phyloP scores from a whole-genome alignment of 352 stramenopile species.

The Pythium oligandrum region DNA sequence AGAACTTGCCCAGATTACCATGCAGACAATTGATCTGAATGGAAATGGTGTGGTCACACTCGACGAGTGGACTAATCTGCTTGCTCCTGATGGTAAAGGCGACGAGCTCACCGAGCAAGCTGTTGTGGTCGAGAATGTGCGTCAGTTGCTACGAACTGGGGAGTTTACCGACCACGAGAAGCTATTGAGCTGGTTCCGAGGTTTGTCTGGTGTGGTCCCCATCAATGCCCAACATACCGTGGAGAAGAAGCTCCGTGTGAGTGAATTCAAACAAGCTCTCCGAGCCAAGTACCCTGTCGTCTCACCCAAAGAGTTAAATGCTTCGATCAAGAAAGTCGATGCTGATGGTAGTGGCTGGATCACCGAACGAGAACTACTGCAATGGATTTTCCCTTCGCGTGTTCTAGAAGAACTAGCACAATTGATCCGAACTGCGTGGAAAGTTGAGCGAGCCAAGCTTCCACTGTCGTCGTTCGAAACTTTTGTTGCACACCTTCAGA shows the following conservation, averaged over 20 bases:
- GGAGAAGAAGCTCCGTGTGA: conserved; percentile 44
- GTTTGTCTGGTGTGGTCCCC: conserved; percentile 30
- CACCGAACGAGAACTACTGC: conserved; percentile 43
- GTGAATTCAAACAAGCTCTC: conserved; percentile 56
- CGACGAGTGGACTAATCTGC: conserved; percentile 44
- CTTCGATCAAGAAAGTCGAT: conserved; percentile 39
- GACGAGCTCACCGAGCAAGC: neutral
- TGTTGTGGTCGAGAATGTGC: conserved; percentile 23
- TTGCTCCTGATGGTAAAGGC: conserved; percentile 4
- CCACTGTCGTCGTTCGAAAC: too few relatives aligned
- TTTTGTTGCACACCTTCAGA: conserved; percentile 21
- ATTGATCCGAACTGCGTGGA: conserved; percentile 33
- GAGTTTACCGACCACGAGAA: conserved; percentile 11
- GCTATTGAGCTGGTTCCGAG: conserved; percentile 45
- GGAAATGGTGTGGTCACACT: conserved; percentile 53
- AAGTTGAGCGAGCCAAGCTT: conserved; percentile 8
- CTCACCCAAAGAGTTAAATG: conserved; percentile 24
- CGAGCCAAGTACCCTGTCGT: conserved; percentile 16
- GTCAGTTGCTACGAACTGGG: conserved; percentile 8
- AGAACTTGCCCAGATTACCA: conserved; percentile 26
- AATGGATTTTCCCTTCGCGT: conserved; percentile 49
- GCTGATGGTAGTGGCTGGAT: conserved; percentile 62
- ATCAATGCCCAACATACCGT: neutral
- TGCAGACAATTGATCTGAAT: conserved; percentile 43
- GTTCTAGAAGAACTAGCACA: conserved; percentile 58